Conservation (phyloP, 1,284 basidiomycete genomes). For the Rhodofomes roseus region DNA sequence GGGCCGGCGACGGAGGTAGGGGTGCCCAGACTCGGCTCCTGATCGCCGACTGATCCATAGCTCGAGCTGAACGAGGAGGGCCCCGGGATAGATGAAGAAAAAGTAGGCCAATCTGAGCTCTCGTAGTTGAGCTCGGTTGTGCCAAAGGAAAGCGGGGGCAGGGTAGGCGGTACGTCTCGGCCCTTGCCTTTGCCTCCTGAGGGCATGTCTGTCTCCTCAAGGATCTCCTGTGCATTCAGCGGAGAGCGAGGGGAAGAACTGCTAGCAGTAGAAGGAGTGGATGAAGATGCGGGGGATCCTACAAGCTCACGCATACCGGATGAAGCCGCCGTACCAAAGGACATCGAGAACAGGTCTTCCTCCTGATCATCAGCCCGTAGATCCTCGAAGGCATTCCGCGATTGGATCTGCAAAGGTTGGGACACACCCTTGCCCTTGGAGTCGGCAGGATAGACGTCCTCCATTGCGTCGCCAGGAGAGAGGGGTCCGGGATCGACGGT, state of each 20-base stretch:
- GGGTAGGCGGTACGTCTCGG: constrained; percentile 53
- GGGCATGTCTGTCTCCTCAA: constrained; percentile 15
- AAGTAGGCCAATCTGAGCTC: constrained; percentile 38
- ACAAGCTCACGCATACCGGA: constrained; percentile 2
- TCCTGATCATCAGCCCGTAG: constrained; percentile 30
- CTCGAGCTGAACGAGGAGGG: constrained; percentile 53
- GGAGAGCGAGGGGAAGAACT: not conserved
- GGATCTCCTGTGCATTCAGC: not conserved
- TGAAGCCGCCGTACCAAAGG: constrained; percentile 21
- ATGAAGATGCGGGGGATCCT: not conserved
- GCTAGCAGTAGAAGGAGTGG: not conserved
- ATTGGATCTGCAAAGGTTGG: constrained; percentile 43
- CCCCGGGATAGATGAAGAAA: constrained; percentile 37
- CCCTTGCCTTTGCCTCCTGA: constrained; percentile 47
- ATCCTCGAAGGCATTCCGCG: constrained; percentile 25
- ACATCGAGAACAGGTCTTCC: constrained; percentile 22
- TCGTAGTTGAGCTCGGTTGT: constrained; percentile 46
- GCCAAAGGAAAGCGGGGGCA: constrained; percentile 61
- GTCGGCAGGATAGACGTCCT: constrained; percentile 9
- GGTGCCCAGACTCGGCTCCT: constrained; percentile 17
- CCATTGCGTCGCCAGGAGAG: constrained; percentile 15
- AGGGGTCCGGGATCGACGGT: constrained; percentile 5
- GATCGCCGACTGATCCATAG: constrained; percentile 17
- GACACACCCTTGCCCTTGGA: constrained; percentile 50
- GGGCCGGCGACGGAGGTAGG: constrained; percentile 13